Base-by-base conservation (phyloP, 805 yeast genomes). In the Ogataea polymorpha region DNA sequence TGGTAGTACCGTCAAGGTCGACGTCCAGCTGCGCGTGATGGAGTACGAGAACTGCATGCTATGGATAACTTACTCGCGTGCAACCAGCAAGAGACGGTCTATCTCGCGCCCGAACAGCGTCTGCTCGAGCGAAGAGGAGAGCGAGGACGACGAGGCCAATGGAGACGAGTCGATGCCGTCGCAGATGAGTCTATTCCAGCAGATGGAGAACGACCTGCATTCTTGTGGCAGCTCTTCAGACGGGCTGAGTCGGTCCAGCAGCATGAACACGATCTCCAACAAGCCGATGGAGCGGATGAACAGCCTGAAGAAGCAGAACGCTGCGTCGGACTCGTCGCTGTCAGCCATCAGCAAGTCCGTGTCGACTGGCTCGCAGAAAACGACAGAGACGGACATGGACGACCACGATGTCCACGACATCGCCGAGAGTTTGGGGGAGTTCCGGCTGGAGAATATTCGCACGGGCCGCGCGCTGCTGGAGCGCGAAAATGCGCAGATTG, bases 61-160 rank as follows among this genome's bases (percentile, higher is more conserved):
- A 15, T 91, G 97, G 97, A 74, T 91, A 9, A 87, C 96, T 0
- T 89, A 86, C 58, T 82, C 91, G 1, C 78, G 91, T 53, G 56
- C 62, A 26, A 14, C 45, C 5, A 11, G 45, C 12, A 31, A 34
- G 10, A 14, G 16, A 5, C 23, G 31, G 11, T 5, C 35, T 20
- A 31, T 17, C 7, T 41, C 43, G 6, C 20, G 38, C 8, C 16
- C 27, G 7, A 23, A 23, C 17, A 36, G 30, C n/a, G 41, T 23
- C 13, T 14, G 14, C 5, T 20, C 20, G 10, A 25, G 12, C 15
- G 37, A 34, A 9, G 39, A 33, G 18, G 45, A 39, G 21, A 41
- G 27, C 18, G 38, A 28, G 23, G 37, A 24, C 9, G 43, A 33
- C 17, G 39, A 25, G 17, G 14, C 14, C 31, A 31, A 25, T 16